Percentiles rank a stretch among this genome's conserved stretches.
Conservation (phyloP, 2,329 filamentous ascomycete genomes). For the Helicocarpus griseus region DNA sequence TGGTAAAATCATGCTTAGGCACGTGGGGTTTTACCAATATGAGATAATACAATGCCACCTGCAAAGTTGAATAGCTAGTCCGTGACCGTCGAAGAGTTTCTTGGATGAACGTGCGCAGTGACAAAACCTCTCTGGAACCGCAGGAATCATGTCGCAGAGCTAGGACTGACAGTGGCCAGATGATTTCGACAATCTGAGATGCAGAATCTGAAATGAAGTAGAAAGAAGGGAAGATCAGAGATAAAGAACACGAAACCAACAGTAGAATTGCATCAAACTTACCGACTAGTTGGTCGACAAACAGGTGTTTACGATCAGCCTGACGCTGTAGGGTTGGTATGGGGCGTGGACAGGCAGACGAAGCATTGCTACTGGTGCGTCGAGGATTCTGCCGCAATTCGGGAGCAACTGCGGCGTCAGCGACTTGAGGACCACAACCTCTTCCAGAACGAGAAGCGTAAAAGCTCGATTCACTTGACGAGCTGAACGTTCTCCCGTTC, state of each 20-base stretch:
- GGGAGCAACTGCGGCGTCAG: constrained; percentile 27
- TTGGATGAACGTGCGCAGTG: constrained; percentile 91
- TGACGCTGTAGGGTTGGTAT: constrained; percentile 75
- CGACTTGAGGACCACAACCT: constrained; percentile 20
- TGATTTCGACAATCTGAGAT: constrained; percentile 91
- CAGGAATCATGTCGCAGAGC: constrained; percentile 60
- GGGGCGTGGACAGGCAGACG: constrained; percentile 48
- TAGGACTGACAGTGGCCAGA: constrained; percentile 86
- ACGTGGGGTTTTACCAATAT: constrained; percentile 88
- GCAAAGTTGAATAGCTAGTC: constrained; percentile 93
- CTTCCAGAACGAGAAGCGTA: constrained; percentile 20
- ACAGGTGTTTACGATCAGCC: constrained; percentile 83
- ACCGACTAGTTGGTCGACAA: constrained; percentile 97
- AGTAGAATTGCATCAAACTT: constrained; percentile 45
- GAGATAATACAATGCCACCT: constrained; percentile 93
- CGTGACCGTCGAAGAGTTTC: constrained; percentile 90
- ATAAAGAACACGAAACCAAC: constrained; percentile 17
- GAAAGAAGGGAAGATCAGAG: constrained; percentile 17
- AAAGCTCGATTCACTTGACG: constrained; percentile 15
- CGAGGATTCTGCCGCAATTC: constrained; percentile 44
- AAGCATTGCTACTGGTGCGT: constrained; percentile 43
- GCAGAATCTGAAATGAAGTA: constrained; percentile 66
- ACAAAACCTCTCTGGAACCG: constrained; percentile 67
- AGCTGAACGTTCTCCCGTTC: constrained; percentile 16
- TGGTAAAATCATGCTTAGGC: constrained; percentile 72